Evolutionary conservation across 148 eudicot species (phyloP).

Genomic region (Rhododendron simsii): DNA sequence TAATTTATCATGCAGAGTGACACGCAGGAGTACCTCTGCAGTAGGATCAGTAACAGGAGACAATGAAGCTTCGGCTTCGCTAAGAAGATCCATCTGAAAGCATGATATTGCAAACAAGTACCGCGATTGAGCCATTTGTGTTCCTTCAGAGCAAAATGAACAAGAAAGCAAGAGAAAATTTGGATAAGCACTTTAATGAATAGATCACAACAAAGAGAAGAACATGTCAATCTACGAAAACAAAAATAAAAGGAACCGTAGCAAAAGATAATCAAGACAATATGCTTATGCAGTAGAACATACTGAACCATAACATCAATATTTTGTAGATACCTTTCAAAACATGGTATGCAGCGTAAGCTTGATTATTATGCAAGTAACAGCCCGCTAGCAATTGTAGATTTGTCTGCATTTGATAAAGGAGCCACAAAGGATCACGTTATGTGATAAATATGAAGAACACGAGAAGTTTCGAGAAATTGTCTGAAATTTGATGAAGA

Average conservation of each 20-base stretch:
- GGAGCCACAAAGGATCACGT: not conserved
- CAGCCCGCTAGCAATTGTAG: slow-evolving; percentile 78
- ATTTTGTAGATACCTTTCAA: slow-evolving; percentile 54
- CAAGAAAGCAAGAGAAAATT: slow-evolving; percentile 16
- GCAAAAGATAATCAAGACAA: not conserved
- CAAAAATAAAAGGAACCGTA: not conserved
- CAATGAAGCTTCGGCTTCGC: slow-evolving; percentile 80
- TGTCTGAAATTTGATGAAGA: not conserved
- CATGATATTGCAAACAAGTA: slow-evolving; percentile 94
- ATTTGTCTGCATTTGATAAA: slow-evolving; percentile 54
- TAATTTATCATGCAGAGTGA: not conserved
- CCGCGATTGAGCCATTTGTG: slow-evolving; percentile 84
- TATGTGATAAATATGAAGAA: not conserved
- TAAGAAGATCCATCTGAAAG: slow-evolving; percentile 91
- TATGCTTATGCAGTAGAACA: not conserved
- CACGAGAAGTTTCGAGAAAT: not conserved
- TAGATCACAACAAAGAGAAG: not conserved
- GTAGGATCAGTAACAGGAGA: slow-evolving; percentile 67
- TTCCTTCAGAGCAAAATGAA: slow-evolving; percentile 43
- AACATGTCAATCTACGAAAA: not conserved
- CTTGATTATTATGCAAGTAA: slow-evolving; percentile 83
- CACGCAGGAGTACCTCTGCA: slow-evolving; percentile 57
- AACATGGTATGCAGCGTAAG: slow-evolving; percentile 80
- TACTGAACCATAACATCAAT: not conserved
- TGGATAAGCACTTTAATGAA: not conserved